Percentiles rank a stretch among this genome's conserved stretches.
These are phyloP conservation scores for Marasmius oreades DNA, from an alignment of 1,284 basidiomycete species.

Conservation along the genomic window DNA sequence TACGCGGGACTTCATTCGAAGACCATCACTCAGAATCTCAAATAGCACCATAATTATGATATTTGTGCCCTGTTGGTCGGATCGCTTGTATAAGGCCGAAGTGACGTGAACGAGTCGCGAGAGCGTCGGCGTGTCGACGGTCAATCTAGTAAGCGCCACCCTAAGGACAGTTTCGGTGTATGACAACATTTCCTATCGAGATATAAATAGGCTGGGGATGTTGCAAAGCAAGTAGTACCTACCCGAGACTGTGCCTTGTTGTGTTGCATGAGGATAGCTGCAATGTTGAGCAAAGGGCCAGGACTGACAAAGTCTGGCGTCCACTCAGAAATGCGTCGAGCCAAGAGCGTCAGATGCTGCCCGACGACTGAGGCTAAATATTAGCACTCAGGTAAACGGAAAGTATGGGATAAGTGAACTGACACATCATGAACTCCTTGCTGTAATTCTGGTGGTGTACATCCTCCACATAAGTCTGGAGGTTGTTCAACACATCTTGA, in stretches of 20 bases:
- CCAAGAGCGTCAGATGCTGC: constrained; percentile 46
- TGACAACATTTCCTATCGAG: constrained; percentile 50
- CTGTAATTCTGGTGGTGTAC: constrained; percentile 52
- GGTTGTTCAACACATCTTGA: constrained; percentile 51
- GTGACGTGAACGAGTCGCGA: constrained; percentile 49
- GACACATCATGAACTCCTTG: constrained; percentile 51
- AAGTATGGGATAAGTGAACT: constrained; percentile 19
- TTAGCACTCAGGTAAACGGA: neutral
- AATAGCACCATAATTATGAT: constrained; percentile 45
- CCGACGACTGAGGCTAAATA: constrained; percentile 44
- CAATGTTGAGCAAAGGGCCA: constrained; percentile 49
- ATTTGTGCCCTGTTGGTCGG: constrained; percentile 31
- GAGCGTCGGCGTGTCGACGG: constrained; percentile 43
- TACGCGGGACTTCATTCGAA: constrained; percentile 50
- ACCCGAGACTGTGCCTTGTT: constrained; percentile 61
- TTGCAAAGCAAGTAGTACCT: constrained; percentile 16
- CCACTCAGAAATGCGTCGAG: constrained; percentile 55
- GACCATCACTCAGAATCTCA: constrained; percentile 52
- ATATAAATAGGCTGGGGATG: constrained; percentile 5
- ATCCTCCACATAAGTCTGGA: constrained; percentile 48
- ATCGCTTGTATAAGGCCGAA: constrained; percentile 37
- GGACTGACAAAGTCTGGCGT: constrained; percentile 45
- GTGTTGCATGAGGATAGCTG: constrained; percentile 50
- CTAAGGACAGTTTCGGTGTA: constrained; percentile 58
- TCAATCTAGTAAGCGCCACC: constrained; percentile 45